Evolutionary conservation across 768 basidiomycete species (phyloP).

Genomic region (Myochromella boudieri): DNA sequence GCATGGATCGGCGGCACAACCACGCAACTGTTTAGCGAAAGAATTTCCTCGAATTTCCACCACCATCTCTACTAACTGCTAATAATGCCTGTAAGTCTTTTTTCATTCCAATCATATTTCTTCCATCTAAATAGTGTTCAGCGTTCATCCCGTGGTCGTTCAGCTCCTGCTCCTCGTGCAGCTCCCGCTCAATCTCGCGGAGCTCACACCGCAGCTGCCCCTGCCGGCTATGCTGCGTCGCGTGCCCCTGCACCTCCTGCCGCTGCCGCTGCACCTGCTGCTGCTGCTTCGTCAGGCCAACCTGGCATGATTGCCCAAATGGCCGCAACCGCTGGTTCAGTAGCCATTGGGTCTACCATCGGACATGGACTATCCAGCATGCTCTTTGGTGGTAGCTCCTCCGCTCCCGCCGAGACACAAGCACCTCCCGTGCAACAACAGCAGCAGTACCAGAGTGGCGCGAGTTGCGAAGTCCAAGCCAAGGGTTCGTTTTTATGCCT

Average conservation of each 20-base stretch:
- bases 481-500: slow-evolving; percentile 51
- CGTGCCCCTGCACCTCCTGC: slow-evolving; percentile 42
- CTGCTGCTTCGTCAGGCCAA: slow-evolving; percentile 41
- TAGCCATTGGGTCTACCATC: slow-evolving; percentile 84
- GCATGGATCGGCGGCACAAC: slow-evolving; percentile 24
- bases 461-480: slow-evolving; percentile 75
- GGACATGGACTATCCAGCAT: slow-evolving; percentile 89
- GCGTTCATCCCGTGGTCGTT: slow-evolving; percentile 80
- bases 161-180: slow-evolving; percentile 53
- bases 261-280: slow-evolving; percentile 39
- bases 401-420: slow-evolving; percentile 45
- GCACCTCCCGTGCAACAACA: slow-evolving; percentile 51
- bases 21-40: slow-evolving; percentile 25
- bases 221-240: slow-evolving; percentile 43
- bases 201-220: slow-evolving; percentile 52
- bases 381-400: slow-evolving; percentile 76
- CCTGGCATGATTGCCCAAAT: slow-evolving; percentile 82
- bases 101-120: slow-evolving; percentile 1
- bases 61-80: slow-evolving; percentile 2
- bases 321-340: slow-evolving; percentile 89
- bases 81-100: slow-evolving; percentile 39
- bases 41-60: slow-evolving; percentile 20
- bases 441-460: slow-evolving; percentile 40
- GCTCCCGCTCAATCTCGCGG: slow-evolving; percentile 46
- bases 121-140: slow-evolving; percentile 21